A percentile compares a stretch with the other conserved stretches of the same genome.
phyloP scores from a whole-genome alignment of 352 stramenopile species.

The Lagenidium giganteum region DNA sequence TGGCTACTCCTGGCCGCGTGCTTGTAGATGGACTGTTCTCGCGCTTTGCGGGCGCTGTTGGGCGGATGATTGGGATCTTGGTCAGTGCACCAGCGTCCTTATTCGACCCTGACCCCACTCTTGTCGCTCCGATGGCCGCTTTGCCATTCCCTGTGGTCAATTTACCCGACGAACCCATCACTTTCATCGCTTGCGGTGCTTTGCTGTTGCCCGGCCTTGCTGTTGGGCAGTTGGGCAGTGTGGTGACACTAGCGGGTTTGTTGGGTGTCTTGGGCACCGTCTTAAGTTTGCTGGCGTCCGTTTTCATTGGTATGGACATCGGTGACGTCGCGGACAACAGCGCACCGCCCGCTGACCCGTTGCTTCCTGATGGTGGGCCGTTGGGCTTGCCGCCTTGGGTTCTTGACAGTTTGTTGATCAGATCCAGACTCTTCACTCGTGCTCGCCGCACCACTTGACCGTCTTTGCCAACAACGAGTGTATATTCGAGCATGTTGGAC shows the following conservation, averaged over 20 bases:
- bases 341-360: too few relatives aligned
- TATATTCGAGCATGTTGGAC: constrained; percentile 86
- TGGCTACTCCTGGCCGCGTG: constrained; percentile 28
- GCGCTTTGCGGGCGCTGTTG: constrained; percentile 58
- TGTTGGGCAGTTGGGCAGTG: constrained; percentile 54
- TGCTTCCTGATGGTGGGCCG: too few relatives aligned
- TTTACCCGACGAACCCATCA: constrained; percentile 47
- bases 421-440: constrained; percentile 76
- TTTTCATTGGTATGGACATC: too few relatives aligned
- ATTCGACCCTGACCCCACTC: constrained; percentile 26
- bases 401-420: constrained; percentile 63
- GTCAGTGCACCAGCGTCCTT: constrained; percentile 51
- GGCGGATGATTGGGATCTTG: constrained; percentile 74
- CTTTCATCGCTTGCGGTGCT: constrained; percentile 45
- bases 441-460: constrained; percentile 77
- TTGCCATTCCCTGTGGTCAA: constrained; percentile 32
- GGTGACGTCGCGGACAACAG: too few relatives aligned
- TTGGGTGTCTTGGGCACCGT: constrained; percentile 33
- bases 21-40: constrained; percentile 52
- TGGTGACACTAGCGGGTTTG: constrained; percentile 50
- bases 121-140: constrained; percentile 20
- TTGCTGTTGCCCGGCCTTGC: constrained; percentile 40
- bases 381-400: too few relatives aligned
- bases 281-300: constrained; percentile 36
- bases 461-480: constrained; percentile 76